A percentile compares a stretch with the other conserved stretches of the same genome.
Evolutionary conservation across 2,329 filamentous ascomycete genomes (phyloP).

Genomic region (Botryotinia narcissicola): DNA sequence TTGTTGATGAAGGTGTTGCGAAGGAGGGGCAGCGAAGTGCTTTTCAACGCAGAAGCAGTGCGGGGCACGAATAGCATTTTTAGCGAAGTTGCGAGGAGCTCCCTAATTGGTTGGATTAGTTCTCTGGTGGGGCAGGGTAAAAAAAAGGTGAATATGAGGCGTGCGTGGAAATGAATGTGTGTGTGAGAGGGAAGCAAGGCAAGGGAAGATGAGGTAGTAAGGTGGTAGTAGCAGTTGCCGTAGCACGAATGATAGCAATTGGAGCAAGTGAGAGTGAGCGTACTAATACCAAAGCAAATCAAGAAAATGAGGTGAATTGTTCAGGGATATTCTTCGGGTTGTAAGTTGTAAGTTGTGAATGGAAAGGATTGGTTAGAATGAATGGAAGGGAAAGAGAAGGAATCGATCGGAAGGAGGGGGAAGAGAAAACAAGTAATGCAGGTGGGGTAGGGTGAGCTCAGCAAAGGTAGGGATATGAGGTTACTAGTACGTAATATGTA

Average conservation of each 20-base stretch:
- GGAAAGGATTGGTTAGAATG: neutral
- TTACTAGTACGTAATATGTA: no score
- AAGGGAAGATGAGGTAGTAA: neutral
- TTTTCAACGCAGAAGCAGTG: slow-evolving; percentile 21
- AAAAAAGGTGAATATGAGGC: slow-evolving; percentile 6
- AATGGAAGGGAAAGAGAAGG: slow-evolving; percentile 11
- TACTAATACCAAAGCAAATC: neutral
- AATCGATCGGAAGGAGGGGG: slow-evolving; percentile 11
- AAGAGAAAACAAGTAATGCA: neutral
- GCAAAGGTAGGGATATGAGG: neutral
- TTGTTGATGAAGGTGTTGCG: slow-evolving; percentile 22
- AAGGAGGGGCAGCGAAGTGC: slow-evolving; percentile 22
- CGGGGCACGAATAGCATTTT: slow-evolving; percentile 23
- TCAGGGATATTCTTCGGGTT: neutral
- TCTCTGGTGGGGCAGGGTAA: slow-evolving; percentile 3
- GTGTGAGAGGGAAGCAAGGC: no score
- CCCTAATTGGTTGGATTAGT: slow-evolving; percentile 7
- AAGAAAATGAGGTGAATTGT: neutral
- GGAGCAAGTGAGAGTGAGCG: neutral
- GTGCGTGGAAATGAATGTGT: neutral
- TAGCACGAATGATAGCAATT: neutral
- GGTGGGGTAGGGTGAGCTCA: slow-evolving; percentile 2
- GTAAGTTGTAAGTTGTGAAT: no score
- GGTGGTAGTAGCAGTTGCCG: neutral
- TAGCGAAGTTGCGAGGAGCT: slow-evolving; percentile 10